These are phyloP conservation scores for Rhodotorula toruloides DNA, from an alignment of 768 basidiomycete species.

Conservation along the genomic window DNA sequence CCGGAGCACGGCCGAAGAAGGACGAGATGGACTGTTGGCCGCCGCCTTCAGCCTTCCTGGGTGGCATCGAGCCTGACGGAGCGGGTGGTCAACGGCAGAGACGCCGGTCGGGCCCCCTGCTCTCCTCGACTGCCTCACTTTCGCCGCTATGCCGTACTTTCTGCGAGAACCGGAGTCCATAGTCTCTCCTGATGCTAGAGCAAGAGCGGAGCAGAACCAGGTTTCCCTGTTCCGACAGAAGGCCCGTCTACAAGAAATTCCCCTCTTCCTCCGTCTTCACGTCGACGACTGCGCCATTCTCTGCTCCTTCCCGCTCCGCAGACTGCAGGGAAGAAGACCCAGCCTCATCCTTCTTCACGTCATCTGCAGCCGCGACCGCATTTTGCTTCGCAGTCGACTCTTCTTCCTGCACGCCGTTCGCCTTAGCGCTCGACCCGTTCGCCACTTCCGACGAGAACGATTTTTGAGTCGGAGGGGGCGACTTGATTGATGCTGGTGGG, in stretches of 20 bases:
- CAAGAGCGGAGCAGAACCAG: background rate
- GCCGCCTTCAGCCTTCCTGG: background rate
- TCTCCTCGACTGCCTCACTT: background rate
- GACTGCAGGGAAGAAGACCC: too few species aligned
- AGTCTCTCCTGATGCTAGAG: background rate
- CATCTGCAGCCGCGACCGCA: too few species aligned
- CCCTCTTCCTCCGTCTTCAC: slow-evolving; percentile 13
- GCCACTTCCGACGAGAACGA: too few species aligned
- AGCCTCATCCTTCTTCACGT: background rate
- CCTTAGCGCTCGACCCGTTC: too few species aligned
- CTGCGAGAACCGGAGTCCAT: too few species aligned
- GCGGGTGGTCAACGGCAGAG: background rate
- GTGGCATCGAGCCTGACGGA: background rate
- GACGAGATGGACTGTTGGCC: slow-evolving; percentile 10
- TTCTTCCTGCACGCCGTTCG: too few species aligned
- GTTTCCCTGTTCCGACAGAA: background rate
- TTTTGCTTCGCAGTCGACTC: too few species aligned
- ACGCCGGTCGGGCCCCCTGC: background rate
- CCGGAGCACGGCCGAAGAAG: slow-evolving; percentile 14
- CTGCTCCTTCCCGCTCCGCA: background rate
- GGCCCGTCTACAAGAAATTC: slow-evolving; percentile 7
- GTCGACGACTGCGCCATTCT: background rate
- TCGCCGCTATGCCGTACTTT: too few species aligned
- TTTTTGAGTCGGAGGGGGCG: too few species aligned
- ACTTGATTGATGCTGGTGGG: background rate